phyloP scores from a whole-genome alignment of 1,139 yeast genomes.

The Saccharomyces hybrid region DNA sequence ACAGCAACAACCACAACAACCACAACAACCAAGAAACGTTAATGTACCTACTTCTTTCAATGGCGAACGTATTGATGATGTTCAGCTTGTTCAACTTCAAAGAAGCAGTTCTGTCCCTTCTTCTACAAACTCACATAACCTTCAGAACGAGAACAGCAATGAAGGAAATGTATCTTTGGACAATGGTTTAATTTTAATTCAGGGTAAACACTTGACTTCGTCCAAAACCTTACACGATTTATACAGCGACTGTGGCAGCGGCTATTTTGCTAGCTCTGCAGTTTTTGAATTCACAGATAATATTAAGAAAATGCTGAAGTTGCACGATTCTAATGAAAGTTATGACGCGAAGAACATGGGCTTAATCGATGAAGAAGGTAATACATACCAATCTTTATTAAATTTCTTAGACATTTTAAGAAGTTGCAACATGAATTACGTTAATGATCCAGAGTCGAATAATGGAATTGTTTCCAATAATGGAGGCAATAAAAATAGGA shows the following conservation, averaged over 20 bases:
- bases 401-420: conserved; percentile 20
- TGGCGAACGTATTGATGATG: not conserved
- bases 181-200: conserved; percentile 19
- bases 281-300: conserved; percentile 24
- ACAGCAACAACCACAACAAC: conserved; percentile 4
- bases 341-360: conserved; percentile 4
- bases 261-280: conserved; percentile 25
- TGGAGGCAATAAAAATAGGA: not conserved
- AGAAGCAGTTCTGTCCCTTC: conserved; percentile 2
- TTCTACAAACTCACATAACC: conserved; percentile 3
- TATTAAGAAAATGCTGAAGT: conserved; percentile 16
- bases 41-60: conserved; percentile 5
- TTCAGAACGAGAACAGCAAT: not conserved
- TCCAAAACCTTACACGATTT: conserved; percentile 23
- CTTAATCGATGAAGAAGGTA: conserved; percentile 1
- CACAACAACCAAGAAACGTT: conserved; percentile 4
- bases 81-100: not conserved
- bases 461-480: not conserved
- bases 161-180: conserved; percentile 16
- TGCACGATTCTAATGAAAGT: not conserved
- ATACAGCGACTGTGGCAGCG: conserved; percentile 24
- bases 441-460: conserved; percentile 6
- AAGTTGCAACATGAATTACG: conserved; percentile 20
- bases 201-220: conserved; percentile 21
- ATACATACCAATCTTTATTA: conserved; percentile 4